These are phyloP conservation scores for Aspergillus nomiae DNA, from an alignment of 2,329 filamentous ascomycete genomes.

Conservation along the genomic window DNA sequence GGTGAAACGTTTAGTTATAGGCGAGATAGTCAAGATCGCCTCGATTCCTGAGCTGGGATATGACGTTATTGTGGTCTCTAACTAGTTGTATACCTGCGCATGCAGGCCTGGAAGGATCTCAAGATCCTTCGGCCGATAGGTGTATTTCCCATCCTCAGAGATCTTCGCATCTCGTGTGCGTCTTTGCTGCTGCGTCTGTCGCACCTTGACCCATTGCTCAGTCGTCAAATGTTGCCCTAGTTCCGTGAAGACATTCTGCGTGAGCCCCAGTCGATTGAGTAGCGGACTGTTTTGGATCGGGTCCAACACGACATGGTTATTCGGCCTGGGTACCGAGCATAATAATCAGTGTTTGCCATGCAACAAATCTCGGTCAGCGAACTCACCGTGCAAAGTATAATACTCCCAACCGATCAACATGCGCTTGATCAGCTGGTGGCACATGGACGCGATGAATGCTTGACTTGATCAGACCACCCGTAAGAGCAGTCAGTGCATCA, in stretches of 20 bases:
- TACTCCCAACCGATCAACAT: slow-evolving; percentile 47
- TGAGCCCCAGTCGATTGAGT: slow-evolving; percentile 39
- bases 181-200: slow-evolving; percentile 48
- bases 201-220: slow-evolving; percentile 44
- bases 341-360: neutral
- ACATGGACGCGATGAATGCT: slow-evolving; percentile 54
- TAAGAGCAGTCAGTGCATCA: slow-evolving; percentile 53
- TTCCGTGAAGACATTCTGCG: slow-evolving; percentile 42
- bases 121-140: slow-evolving; percentile 38
- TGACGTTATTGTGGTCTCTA: neutral
- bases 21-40: too few relatives aligned
- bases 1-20: too few relatives aligned
- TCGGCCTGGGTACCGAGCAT: slow-evolving; percentile 30
- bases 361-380: accelerated
- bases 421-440: slow-evolving; percentile 51
- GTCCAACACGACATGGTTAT: slow-evolving; percentile 45
- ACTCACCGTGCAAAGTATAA: slow-evolving; percentile 50
- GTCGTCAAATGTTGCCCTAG: slow-evolving; percentile 44
- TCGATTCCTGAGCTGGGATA: neutral
- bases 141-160: slow-evolving; percentile 40
- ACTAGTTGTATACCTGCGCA: slow-evolving; percentile 42
- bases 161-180: slow-evolving; percentile 37
- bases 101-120: slow-evolving; percentile 46
- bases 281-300: slow-evolving; percentile 42
- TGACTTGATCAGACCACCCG: slow-evolving; percentile 53